Evolutionary conservation across 208 protist species (phyloP), one percentile per base, ranked within the genome.

Genomic region (Angomonas deanei): DNA sequence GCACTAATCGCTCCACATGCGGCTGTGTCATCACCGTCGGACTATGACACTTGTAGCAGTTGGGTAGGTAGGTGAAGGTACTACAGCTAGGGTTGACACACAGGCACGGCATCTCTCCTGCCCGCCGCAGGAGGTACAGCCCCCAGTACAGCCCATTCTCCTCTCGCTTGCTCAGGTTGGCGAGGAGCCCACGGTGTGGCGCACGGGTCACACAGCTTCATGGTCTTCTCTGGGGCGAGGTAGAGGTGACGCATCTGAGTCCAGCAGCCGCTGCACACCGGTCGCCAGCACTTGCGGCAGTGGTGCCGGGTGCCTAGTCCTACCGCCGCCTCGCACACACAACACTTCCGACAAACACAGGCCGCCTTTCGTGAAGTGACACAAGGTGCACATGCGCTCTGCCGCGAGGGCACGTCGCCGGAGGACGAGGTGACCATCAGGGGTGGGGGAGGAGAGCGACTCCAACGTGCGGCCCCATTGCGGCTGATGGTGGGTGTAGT

Each of bases 221-320:
- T 60, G 33, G 69, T 66, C 6, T 48, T 28, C 11, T 69, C 79
- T 42, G 36, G 36, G 3, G 81, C 70, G 61, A 84, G 68, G 65
- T 86, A 70, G 26, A 91, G 73, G 62, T 87, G 67, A 28, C 79
- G 81, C 38, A 56, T 24, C 53, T 73, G 50, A 15, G 56, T 66
- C 69, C 70, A 80, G 74, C 86, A 93, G n/a, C 36, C 13, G 8
- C 27, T 27, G 70, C 86, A 93, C 23, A 86, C 74, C 11, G 81
- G 66, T 19, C 56, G 66, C 78, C 81, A 84, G 60, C 86, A 93
- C 53, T 77, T 72, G 42, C 81, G 82, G 74, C 86, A 93, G 71
- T 91, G 86, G 66, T 89, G 82, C 4, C 82, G 79, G 49, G 66
- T 74, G 4, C 59, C 70, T 11, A 57, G 54, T 1, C 69, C 56